A percentile compares a stretch with the other conserved stretches of the same genome.
phyloP scores from a whole-genome alignment of 768 basidiomycete species.

The Paxillus involutus region DNA sequence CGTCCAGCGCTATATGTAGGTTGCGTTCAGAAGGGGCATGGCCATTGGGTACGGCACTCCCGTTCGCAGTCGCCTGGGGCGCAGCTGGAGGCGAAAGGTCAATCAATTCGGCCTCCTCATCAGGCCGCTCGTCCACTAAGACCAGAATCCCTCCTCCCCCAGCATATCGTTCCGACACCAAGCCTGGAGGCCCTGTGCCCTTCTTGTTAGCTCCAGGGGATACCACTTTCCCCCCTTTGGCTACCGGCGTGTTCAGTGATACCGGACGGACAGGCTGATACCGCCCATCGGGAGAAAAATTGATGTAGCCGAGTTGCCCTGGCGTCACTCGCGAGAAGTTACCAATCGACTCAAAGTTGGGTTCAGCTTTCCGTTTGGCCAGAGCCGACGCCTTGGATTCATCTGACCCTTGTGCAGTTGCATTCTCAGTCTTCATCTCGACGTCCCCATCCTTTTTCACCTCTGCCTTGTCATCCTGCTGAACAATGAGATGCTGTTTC shows the following conservation, averaged over 20 bases:
- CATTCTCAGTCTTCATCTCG: slow-evolving; percentile 77
- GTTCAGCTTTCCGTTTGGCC: slow-evolving; percentile 68
- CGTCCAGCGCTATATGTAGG: slow-evolving; percentile 68
- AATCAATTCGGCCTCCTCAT: slow-evolving; percentile 74
- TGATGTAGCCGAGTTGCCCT: slow-evolving; percentile 80
- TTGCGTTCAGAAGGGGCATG: slow-evolving; percentile 22
- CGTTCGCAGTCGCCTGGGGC: slow-evolving; percentile 20
- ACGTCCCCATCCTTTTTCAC: slow-evolving; percentile 61
- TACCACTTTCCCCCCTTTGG: slow-evolving; percentile 35
- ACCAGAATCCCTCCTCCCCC: slow-evolving; percentile 90
- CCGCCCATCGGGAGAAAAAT: slow-evolving; percentile 75
- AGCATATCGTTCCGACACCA: slow-evolving; percentile 59
- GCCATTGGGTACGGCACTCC: slow-evolving; percentile 30
- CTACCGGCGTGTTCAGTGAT: slow-evolving; percentile 39
- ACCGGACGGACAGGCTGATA: slow-evolving; percentile 90
- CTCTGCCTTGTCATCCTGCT: slow-evolving; percentile 56
- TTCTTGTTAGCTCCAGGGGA: slow-evolving; percentile 27
- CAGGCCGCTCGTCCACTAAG: slow-evolving; percentile 69
- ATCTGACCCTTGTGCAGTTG: slow-evolving; percentile 54
- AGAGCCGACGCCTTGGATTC: slow-evolving; percentile 53
- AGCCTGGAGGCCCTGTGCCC: slow-evolving; percentile 29
- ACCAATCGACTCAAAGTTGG: slow-evolving; percentile 67
- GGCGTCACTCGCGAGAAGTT: slow-evolving; percentile 95
- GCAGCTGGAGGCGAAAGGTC: slow-evolving; percentile 53
- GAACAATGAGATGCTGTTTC: slow-evolving; percentile 13